These are phyloP conservation scores for Cladosporium sp. DNA, from an alignment of 2,329 filamentous ascomycete species.

Conservation along the genomic window DNA sequence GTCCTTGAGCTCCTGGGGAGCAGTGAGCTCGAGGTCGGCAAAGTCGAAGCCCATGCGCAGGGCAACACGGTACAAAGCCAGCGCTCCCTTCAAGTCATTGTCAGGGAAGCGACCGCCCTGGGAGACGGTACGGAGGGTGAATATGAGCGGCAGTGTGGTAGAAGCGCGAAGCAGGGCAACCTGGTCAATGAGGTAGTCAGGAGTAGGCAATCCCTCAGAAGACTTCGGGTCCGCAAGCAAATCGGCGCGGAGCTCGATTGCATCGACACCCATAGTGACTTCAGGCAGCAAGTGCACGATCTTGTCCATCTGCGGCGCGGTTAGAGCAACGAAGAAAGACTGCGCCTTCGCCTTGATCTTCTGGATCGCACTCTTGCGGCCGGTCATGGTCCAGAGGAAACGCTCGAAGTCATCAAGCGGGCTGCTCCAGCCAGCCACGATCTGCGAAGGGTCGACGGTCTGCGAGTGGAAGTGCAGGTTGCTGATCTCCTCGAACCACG, in stretches of 20 bases:
- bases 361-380: constrained; percentile 51
- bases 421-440: constrained; percentile 31
- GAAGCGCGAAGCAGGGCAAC: constrained; percentile 71
- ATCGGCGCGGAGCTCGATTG: constrained; percentile 91
- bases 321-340: constrained; percentile 92
- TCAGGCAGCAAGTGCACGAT: constrained; percentile 63
- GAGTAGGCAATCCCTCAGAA: constrained; percentile 53
- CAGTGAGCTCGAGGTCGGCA: constrained; percentile 86
- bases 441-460: constrained; percentile 44
- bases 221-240: constrained; percentile 69
- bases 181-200: constrained; percentile 78
- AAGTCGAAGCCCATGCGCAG: constrained; percentile 86
- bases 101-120: constrained; percentile 91
- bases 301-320: constrained; percentile 67
- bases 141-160: constrained; percentile 77
- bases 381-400: constrained; percentile 68
- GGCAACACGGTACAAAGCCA: constrained; percentile 72
- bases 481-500: constrained; percentile 89
- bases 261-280: constrained; percentile 81
- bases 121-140: constrained; percentile 78
- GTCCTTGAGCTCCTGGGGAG: constrained; percentile 71
- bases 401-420: constrained; percentile 60
- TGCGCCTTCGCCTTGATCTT: constrained; percentile 61
- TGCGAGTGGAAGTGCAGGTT: constrained; percentile 92
- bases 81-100: constrained; percentile 56